Percentiles rank a stretch among this genome's conserved stretches.
phyloP scores from a whole-genome alignment of 2,329 filamentous ascomycete species.

The Beauveria brongniartii region DNA sequence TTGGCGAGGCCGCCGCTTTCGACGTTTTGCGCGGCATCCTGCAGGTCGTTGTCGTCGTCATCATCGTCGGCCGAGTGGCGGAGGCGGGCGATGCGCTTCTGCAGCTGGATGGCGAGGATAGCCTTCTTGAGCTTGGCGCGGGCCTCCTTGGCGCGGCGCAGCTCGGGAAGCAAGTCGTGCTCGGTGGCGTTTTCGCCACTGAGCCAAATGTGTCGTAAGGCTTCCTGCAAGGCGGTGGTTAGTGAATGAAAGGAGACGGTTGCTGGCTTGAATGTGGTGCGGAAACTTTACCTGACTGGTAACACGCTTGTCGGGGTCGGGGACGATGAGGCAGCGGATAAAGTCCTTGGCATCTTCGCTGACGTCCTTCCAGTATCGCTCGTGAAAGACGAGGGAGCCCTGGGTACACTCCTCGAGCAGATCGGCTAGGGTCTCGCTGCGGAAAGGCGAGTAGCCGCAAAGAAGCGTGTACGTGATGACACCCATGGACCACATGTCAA shows the following conservation, averaged over 20 bases:
- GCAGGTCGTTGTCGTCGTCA: constrained; percentile 63
- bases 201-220: constrained; percentile 79
- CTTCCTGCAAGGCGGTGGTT: constrained; percentile 43
- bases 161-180: constrained; percentile 95
- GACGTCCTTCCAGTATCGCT: constrained; percentile 97
- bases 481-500: constrained; percentile 98
- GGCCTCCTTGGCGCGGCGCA: constrained; percentile 78
- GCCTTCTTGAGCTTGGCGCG: constrained; percentile 85
- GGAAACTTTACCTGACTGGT: constrained; percentile 52
- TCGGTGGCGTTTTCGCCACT: constrained; percentile 86
- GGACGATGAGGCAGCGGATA: constrained; percentile 72
- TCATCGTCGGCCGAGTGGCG: constrained; percentile 89
- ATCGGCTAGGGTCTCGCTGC: constrained; percentile 86
- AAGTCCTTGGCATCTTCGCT: constrained; percentile 94
- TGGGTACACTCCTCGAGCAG: constrained; percentile 89
- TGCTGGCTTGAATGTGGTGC: constrained; percentile 7
- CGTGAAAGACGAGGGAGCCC: constrained; percentile 84
- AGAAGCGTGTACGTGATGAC: constrained; percentile 98
- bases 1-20: constrained; percentile 14
- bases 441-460: constrained; percentile 96
- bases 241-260: neutral
- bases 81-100: constrained; percentile 90
- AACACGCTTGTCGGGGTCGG: constrained; percentile 67
- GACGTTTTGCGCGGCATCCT: constrained; percentile 41
- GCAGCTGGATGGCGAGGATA: constrained; percentile 92